Percentiles rank a stretch among this genome's conserved stretches.
phyloP scores from a whole-genome alignment of 495 filamentous ascomycete species.

The Elasticomyces elasticus region DNA sequence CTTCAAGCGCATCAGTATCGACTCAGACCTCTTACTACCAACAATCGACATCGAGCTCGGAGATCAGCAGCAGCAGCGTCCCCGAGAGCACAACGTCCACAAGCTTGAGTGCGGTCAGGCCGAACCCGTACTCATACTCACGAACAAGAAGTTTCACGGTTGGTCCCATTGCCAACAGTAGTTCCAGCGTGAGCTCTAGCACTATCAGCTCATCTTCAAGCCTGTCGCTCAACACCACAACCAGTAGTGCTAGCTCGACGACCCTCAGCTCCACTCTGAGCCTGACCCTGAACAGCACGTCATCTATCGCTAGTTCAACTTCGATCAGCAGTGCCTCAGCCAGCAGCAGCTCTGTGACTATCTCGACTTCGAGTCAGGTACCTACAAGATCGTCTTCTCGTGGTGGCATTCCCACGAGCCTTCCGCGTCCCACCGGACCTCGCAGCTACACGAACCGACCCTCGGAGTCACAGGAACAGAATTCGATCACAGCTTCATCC shows the following conservation, averaged over 20 bases:
- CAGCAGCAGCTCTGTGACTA: neutral
- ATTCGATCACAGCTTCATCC: neutral
- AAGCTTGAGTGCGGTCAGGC: neutral
- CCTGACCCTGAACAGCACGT: neutral
- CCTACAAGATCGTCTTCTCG: neutral
- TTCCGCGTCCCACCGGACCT: neutral
- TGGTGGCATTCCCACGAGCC: neutral
- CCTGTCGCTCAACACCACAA: neutral
- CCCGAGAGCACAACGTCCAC: neutral
- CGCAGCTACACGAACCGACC: neutral
- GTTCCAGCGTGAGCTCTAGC: neutral
- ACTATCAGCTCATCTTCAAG: neutral
- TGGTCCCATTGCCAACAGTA: neutral
- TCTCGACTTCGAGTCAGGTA: neutral
- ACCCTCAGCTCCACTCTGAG: neutral
- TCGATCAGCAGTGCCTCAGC: neutral
- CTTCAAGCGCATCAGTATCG: neutral
- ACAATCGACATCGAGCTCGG: conserved; percentile 1
- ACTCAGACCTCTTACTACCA: neutral
- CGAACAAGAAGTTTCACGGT: neutral
- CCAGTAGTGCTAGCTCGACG: neutral
- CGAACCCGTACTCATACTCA: neutral
- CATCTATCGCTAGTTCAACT: neutral
- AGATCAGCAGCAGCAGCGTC: neutral
- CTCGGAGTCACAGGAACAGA: neutral